Evolutionary conservation across 2,329 filamentous ascomycete species (phyloP).

Genomic region (Fusarium poae): DNA sequence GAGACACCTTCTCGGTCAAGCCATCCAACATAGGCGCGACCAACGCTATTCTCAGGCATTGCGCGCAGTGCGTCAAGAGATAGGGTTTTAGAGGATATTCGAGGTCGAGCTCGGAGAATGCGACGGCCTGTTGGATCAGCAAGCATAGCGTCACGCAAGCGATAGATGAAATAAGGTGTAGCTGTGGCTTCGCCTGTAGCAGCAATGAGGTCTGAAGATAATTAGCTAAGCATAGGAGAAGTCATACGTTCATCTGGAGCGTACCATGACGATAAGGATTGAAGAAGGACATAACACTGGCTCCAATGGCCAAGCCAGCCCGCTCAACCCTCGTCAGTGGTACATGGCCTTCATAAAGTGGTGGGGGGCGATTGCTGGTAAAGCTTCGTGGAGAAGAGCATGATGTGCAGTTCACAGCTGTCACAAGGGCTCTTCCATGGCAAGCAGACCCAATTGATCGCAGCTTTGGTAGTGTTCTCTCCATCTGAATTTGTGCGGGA

Average conservation of each 20-base stretch:
- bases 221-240: not conserved
- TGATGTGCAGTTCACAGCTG: constrained; percentile 40
- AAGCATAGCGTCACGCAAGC: constrained; percentile 93
- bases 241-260: not conserved
- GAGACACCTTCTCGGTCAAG: constrained; percentile 94
- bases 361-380: constrained; percentile 85
- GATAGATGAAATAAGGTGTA: constrained; percentile 93
- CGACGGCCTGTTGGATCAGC: constrained; percentile 83
- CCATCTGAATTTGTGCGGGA: constrained; percentile 41
- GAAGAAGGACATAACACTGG: constrained; percentile 72
- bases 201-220: constrained; percentile 83
- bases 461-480: constrained; percentile 41
- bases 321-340: constrained; percentile 85
- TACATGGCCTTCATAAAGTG: constrained; percentile 93
- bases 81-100: constrained; percentile 82
- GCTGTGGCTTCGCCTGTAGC: constrained; percentile 94
- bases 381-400: constrained; percentile 61
- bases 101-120: constrained; percentile 89
- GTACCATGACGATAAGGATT: constrained; percentile 85
- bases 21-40: constrained; percentile 87
- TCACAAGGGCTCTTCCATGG: constrained; percentile 28
- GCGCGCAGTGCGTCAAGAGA: constrained; percentile 76
- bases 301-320: constrained; percentile 75
- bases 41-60: constrained; percentile 80
- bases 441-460: constrained; percentile 36